These are phyloP conservation scores for Pichia kluyveri DNA, from an alignment of 805 yeast genomes.

Conservation along the genomic window DNA sequence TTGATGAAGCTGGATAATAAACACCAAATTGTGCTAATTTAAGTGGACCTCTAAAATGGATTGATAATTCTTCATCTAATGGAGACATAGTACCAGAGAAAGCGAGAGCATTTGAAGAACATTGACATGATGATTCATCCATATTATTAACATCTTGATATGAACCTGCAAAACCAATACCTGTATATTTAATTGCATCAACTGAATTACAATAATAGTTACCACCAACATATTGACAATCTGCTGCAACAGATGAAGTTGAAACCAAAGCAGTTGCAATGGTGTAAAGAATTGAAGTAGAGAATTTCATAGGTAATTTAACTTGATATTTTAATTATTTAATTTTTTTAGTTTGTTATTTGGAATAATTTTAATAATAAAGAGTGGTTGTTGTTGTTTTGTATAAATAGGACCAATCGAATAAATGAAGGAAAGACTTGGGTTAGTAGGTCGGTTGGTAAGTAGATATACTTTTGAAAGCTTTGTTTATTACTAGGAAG, in stretches of 20 bases:
- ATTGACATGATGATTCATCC: slow-evolving; percentile 51
- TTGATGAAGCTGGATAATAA: slow-evolving; percentile 56
- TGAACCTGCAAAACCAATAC: slow-evolving; percentile 79
- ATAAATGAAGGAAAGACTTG: slow-evolving; percentile 6
- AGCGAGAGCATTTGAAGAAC: slow-evolving; percentile 47
- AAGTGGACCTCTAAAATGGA: slow-evolving; percentile 88
- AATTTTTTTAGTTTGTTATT: not conserved
- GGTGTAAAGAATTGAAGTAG: slow-evolving; percentile 7
- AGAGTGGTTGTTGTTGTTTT: too few relatives aligned
- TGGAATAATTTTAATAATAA: not conserved
- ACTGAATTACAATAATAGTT: slow-evolving; percentile 79
- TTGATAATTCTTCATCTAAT: slow-evolving; percentile 75
- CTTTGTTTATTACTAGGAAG: not conserved
- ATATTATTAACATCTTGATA: slow-evolving; percentile 66
- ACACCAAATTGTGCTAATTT: slow-evolving; percentile 80
- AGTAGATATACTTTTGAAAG: not conserved
- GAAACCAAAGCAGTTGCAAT: slow-evolving; percentile 14
- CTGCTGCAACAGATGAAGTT: slow-evolving; percentile 15
- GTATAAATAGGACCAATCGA: not conserved
- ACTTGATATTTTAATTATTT: too few relatives aligned
- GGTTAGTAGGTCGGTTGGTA: not conserved
- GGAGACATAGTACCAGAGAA: slow-evolving; percentile 75
- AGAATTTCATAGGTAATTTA: slow-evolving; percentile 6
- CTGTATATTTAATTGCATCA: slow-evolving; percentile 41
- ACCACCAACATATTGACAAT: slow-evolving; percentile 42